Percentiles rank a stretch among this genome's conserved stretches.
Conservation (phyloP, 2,329 filamentous ascomycete genomes). For the Xylaria sp. region DNA sequence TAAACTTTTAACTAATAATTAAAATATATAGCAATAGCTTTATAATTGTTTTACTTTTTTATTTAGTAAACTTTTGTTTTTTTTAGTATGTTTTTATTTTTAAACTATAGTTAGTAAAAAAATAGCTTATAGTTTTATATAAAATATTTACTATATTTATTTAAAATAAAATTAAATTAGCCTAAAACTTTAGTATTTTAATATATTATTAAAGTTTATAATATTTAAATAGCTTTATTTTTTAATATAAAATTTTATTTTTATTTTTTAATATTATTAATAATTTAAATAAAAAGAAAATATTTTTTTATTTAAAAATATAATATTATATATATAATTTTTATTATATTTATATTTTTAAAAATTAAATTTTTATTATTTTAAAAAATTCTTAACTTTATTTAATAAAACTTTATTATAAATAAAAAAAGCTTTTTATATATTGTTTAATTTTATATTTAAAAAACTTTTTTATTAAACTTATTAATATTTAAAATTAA, state of each 20-base stretch:
- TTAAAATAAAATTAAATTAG: not conserved
- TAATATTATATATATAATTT: not conserved
- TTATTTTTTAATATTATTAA: not conserved
- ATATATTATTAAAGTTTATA: not conserved
- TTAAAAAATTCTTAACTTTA: not conserved
- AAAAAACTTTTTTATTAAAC: not conserved
- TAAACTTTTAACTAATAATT: not conserved
- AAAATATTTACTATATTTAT: no score
- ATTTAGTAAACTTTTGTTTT: no score
- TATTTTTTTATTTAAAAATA: not conserved
- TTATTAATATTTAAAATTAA: no score
- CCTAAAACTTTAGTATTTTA: not conserved
- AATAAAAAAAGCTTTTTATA: not conserved
- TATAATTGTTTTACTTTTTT: not conserved
- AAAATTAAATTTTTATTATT: not conserved
- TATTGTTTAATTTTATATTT: not conserved
- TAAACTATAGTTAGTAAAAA: no score
- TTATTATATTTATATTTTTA: not conserved
- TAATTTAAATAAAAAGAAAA: not conserved
- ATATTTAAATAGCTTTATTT: not conserved
- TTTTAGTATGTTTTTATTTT: no score
- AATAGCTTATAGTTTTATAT: no score
- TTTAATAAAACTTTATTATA: not conserved
- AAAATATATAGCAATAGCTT: not conserved
- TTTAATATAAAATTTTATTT: not conserved